Conservation (phyloP, 352 stramenopile species). For the Globisporangium spiculum region DNA sequence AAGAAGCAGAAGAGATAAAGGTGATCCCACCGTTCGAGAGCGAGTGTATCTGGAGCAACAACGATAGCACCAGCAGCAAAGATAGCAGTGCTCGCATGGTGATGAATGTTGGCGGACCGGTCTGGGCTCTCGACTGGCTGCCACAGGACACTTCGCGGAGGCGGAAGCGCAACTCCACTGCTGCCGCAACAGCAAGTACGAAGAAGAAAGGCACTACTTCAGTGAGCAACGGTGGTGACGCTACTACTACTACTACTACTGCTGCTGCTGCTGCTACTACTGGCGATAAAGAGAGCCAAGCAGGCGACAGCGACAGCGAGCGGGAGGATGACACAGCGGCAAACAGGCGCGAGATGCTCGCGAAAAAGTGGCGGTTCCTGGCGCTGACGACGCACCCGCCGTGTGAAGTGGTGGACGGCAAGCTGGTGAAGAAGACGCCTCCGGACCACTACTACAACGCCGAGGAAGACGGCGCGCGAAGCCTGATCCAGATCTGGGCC, state of each 20-base stretch:
- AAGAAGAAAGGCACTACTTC: not conserved
- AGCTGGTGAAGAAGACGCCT: slow-evolving; percentile 59
- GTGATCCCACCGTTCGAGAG: slow-evolving; percentile 53
- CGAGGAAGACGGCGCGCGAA: slow-evolving; percentile 29
- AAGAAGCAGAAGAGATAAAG: slow-evolving; percentile 13
- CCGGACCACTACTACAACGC: slow-evolving; percentile 79
- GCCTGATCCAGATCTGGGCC: slow-evolving; percentile 79
- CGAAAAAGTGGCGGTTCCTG: slow-evolving; percentile 50
- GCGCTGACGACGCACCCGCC: slow-evolving; percentile 67
- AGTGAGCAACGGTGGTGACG: not conserved
- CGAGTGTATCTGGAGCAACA: slow-evolving; percentile 22
- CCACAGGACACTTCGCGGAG: slow-evolving; percentile 16
- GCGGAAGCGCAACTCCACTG: not conserved
- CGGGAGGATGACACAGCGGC: not conserved
- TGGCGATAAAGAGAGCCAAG: not conserved
- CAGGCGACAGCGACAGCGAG: slow-evolving; percentile 3
- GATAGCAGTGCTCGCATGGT: slow-evolving; percentile 31
- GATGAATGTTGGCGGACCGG: slow-evolving; percentile 66
- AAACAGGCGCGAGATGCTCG: slow-evolving; percentile 15
- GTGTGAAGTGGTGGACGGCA: slow-evolving; percentile 52
- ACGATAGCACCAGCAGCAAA: not conserved
- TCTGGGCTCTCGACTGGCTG: slow-evolving; percentile 85
- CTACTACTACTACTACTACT: not conserved
- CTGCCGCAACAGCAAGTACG: not conserved
- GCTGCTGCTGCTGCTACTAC: not conserved